Evolutionary conservation across 164 flowering plant species (phyloP), one percentile per base, ranked within the genome.

Genomic region (Protea cynaroides): DNA sequence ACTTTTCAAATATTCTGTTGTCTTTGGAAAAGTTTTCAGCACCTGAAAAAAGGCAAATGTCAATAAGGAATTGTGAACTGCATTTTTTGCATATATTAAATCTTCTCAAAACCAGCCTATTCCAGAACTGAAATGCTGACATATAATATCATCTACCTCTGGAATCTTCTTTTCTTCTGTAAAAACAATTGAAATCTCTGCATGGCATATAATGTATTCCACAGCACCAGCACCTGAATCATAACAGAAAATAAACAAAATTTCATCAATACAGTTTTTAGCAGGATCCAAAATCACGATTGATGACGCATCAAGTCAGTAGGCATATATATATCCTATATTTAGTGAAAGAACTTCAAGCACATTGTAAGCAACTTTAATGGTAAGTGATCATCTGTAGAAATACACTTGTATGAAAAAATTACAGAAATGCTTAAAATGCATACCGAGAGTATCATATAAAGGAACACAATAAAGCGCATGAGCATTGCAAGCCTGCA

Each of bases 401-500:
- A 15, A 25, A 52, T 64, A 36, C 24, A 71, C 13, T 61, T 50
- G 36, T 25, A 29, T 36, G 46, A 25, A 25, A 37, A 13, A 54
- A 60, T 60, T 6, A 23, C 2, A 12, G 15, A 19, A 18, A 63
- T 46, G 4, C 17, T 25, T 23, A 49, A 63, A 25, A 61, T 57
- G 59, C 83, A 47, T 91, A 92, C 99, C 99, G 43, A 95, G 80
- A 13, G 96, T 84, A 69, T 95, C 99, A 75, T 95, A 95, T 49
- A 95, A 71, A 69, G 99, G 99, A 72, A 95, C 98, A 71, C 98
- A 95, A 67, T 80, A 80, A 61, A 92, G 74, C 50, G 95, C 99
- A 71, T 90, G 98, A 71, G 98, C 98, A 82, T 95, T 95, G 77
- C 99, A 95, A 18, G 98, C 99, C 97, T 95, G 97, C 77, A 81